A percentile compares a stretch with the other conserved stretches of the same genome.
These are phyloP conservation scores for Scytalidium lignicola DNA, from an alignment of 2,329 filamentous ascomycete species.

Conservation along the genomic window DNA sequence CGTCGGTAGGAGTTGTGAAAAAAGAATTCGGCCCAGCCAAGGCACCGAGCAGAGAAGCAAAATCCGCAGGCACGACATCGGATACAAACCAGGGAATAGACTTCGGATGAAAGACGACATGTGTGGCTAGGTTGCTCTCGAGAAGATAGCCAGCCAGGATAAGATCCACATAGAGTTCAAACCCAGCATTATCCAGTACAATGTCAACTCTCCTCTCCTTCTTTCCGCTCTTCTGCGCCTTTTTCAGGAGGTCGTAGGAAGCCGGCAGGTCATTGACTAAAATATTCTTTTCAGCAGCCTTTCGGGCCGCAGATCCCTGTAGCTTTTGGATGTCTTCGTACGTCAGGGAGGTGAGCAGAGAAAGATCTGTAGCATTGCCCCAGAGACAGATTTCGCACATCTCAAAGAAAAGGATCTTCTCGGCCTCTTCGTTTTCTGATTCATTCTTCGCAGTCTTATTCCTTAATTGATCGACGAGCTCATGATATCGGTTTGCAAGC, in stretches of 20 bases:
- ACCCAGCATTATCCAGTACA: constrained; percentile 93
- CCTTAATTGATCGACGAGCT: constrained; percentile 64
- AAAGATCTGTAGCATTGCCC: constrained; percentile 95
- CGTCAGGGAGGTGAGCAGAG: constrained; percentile 79
- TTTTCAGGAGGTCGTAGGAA: constrained; percentile 64
- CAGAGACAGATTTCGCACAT: constrained; percentile 97
- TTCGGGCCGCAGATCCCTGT: constrained; percentile 82
- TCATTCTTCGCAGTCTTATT: constrained; percentile 33
- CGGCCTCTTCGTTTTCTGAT: constrained; percentile 49
- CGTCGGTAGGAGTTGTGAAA: constrained; percentile 70
- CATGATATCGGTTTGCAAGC: constrained; percentile 71
- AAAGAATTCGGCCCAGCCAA: constrained; percentile 74
- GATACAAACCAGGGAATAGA: constrained; percentile 98
- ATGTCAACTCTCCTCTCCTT: constrained; percentile 80
- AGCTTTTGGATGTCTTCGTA: constrained; percentile 97
- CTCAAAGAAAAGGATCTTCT: constrained; percentile 77
- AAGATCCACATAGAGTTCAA: constrained; percentile 94
- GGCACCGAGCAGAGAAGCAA: constrained; percentile 72
- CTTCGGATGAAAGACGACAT: constrained; percentile 87
- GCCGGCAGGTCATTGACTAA: constrained; percentile 75
- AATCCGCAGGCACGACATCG: constrained; percentile 84
- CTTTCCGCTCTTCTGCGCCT: constrained; percentile 58
- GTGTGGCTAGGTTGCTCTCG: constrained; percentile 76
- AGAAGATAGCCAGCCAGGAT: constrained; percentile 88
- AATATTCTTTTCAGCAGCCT: constrained; percentile 86